phyloP scores from a whole-genome alignment of 305 asterid species.

The Salvia sclarea region DNA sequence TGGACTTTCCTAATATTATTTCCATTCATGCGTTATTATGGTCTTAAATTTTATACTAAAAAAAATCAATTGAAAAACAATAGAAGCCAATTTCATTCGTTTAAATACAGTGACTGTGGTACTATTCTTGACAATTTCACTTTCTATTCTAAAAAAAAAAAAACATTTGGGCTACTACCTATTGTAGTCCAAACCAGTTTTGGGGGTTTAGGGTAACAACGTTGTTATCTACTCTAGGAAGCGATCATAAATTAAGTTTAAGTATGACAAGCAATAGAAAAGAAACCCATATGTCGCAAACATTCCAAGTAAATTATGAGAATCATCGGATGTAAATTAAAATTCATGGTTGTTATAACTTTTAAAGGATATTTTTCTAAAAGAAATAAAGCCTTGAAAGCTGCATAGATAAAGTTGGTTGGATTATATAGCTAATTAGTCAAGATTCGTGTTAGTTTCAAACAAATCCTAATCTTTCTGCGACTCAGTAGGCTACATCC shows the following conservation, averaged over 20 bases:
- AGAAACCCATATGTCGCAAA: background rate
- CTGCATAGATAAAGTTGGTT: background rate
- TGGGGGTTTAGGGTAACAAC: background rate
- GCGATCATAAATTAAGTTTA: background rate
- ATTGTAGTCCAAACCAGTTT: too few relatives aligned
- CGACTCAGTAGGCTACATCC: background rate
- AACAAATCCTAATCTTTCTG: background rate
- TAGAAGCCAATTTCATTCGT: too few relatives aligned
- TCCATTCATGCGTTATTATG: too few relatives aligned
- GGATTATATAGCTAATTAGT: background rate
- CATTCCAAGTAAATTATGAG: background rate
- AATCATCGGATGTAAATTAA: background rate
- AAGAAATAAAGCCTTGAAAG: background rate
- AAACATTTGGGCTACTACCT: too few relatives aligned
- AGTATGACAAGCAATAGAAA: background rate
- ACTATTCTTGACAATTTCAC: too few relatives aligned
- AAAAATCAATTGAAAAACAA: too few relatives aligned
- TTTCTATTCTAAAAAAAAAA: too few relatives aligned
- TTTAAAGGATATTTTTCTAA: background rate
- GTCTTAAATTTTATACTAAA: too few relatives aligned
- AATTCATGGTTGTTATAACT: background rate
- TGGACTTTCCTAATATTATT: too few relatives aligned
- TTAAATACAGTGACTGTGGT: too few relatives aligned
- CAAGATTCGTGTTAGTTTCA: slow-evolving; percentile 19
- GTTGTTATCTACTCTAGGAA: background rate